A percentile compares a stretch with the other conserved stretches of the same genome.
These are phyloP conservation scores for Polytolypa hystricis DNA, from an alignment of 2,329 filamentous ascomycete species.

Conservation along the genomic window DNA sequence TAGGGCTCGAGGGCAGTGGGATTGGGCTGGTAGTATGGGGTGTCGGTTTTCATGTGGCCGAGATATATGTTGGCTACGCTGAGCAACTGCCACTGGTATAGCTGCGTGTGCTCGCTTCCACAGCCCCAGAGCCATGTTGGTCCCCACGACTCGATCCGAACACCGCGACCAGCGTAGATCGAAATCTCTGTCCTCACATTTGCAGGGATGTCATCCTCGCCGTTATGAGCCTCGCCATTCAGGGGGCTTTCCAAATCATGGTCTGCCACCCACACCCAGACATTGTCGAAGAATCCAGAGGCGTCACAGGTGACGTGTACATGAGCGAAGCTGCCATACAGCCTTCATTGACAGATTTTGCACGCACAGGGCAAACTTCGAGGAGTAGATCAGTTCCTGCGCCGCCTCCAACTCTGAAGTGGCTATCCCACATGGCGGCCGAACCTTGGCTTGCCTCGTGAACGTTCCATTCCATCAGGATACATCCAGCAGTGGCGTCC, in stretches of 20 bases:
- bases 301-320: constrained; percentile 49
- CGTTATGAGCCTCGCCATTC: constrained; percentile 1
- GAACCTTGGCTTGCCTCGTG: constrained; percentile 19
- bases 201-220: constrained; percentile 2
- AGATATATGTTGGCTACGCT: constrained; percentile 32
- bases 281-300: constrained; percentile 19
- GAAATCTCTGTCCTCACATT: constrained; percentile 7
- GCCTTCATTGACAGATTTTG: constrained; percentile 13
- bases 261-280: constrained; percentile 17
- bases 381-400: constrained; percentile 23
- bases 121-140: constrained; percentile 54
- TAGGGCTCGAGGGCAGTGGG: constrained; percentile 51
- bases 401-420: constrained; percentile 30
- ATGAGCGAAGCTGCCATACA: constrained; percentile 38
- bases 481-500: constrained; percentile 25
- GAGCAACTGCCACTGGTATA: constrained; percentile 61
- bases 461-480: constrained; percentile 29
- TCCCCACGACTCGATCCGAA: constrained; percentile 8
- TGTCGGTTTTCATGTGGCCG: constrained; percentile 57
- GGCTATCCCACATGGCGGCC: constrained; percentile 22
- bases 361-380: constrained; percentile 21
- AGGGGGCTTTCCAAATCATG: constrained; percentile 1
- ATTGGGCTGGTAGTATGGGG: constrained; percentile 60
- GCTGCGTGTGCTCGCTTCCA: constrained; percentile 52
- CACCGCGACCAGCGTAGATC: constrained; percentile 6